Evolutionary conservation across 2,329 filamentous ascomycete species (phyloP).

Genomic region (Diaporthe aspalathi): DNA sequence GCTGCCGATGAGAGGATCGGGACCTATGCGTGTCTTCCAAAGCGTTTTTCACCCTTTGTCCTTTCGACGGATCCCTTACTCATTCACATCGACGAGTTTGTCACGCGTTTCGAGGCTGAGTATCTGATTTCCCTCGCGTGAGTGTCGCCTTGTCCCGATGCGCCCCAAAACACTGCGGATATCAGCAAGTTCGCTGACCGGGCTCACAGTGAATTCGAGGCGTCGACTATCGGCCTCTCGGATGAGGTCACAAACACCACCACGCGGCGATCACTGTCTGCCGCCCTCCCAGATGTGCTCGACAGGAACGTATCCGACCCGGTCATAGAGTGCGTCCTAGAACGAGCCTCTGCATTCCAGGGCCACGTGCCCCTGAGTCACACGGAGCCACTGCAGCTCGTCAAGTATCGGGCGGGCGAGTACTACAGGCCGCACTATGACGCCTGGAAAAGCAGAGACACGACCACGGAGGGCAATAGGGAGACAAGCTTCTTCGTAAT

Average conservation of each 20-base stretch:
- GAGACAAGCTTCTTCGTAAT: conserved; percentile 3
- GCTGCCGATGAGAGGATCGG: neutral
- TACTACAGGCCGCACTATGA: conserved; percentile 13
- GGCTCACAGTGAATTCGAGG: neutral
- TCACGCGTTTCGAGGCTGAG: conserved; percentile 4
- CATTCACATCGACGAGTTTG: conserved; percentile 19
- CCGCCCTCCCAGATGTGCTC: neutral
- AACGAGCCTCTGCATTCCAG: conserved; percentile 15
- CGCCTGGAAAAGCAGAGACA: neutral
- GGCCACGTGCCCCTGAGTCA: neutral
- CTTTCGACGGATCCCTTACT: conserved; percentile 1
- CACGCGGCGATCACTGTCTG: neutral
- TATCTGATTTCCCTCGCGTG: conserved; percentile 7
- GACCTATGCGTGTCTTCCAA: neutral
- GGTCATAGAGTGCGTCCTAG: neutral
- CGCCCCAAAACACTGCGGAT: too few species aligned
- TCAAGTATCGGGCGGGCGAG: neutral
- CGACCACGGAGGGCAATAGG: neutral
- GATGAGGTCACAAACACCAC: neutral
- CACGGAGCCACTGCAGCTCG: conserved; percentile 8
- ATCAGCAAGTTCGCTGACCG: neutral
- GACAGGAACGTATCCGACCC: conserved; percentile 1
- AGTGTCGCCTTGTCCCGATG: neutral
- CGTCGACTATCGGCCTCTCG: neutral
- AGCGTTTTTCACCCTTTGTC: neutral